Conservation (phyloP, 1,139 yeast genomes). For the Pichia inconspicua region DNA sequence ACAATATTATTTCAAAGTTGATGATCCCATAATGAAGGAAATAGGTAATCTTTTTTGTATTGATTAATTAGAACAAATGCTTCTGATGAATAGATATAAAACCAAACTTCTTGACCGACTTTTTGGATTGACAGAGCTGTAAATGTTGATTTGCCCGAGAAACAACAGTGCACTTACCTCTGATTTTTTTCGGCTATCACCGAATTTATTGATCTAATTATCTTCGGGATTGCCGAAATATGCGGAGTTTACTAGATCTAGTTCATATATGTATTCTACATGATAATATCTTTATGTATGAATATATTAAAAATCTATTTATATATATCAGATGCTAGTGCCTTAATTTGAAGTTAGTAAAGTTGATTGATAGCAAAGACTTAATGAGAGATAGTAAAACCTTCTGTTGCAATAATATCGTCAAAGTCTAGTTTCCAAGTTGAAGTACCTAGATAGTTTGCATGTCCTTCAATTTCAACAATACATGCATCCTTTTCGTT, state of each 20-base stretch:
- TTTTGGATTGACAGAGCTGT: too few species aligned
- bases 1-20: slow-evolving; percentile 14
- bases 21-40: slow-evolving; percentile 7
- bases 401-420: slow-evolving; percentile 17
- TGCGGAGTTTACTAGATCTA: too few species aligned
- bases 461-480: slow-evolving; percentile 21
- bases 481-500: slow-evolving; percentile 19
- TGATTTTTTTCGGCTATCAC: too few species aligned
- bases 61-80: not conserved
- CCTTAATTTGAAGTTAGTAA: not conserved
- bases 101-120: too few species aligned
- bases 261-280: too few species aligned
- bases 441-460: slow-evolving; percentile 20
- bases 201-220: too few species aligned
- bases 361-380: not conserved
- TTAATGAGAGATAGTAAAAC: slow-evolving; percentile 14
- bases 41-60: slow-evolving; percentile 1
- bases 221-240: too few species aligned
- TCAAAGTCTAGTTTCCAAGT: slow-evolving; percentile 22
- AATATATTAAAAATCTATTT: not conserved
- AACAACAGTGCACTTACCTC: too few species aligned
- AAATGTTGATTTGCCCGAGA: too few species aligned
- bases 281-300: not conserved
- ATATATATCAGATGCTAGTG: not conserved
- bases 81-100: too few species aligned